These are phyloP conservation scores for Stemphylium beticola DNA, from an alignment of 2,329 filamentous ascomycete species.

Conservation along the genomic window DNA sequence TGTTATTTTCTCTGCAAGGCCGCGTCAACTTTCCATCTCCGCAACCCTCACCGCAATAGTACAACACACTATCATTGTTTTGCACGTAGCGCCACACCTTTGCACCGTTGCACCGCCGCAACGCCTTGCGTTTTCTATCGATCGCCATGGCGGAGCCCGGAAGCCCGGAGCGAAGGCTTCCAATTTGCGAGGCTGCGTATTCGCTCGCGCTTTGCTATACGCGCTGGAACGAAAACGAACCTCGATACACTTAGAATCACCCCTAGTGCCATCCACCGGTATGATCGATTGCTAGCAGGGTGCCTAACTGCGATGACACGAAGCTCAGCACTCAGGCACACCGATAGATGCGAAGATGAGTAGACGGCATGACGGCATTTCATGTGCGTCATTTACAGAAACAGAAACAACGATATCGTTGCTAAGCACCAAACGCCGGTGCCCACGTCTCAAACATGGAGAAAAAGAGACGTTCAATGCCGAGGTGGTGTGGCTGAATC, in stretches of 20 bases:
- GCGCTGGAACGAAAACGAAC: background rate
- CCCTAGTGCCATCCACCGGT: background rate
- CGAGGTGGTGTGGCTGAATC: constrained; percentile 5
- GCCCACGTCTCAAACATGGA: constrained; percentile 3
- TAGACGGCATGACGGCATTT: constrained; percentile 2
- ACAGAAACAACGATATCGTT: background rate
- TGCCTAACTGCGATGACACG: constrained; percentile 1
- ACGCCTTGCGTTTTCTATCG: background rate
- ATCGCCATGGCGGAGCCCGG: constrained; percentile 1
- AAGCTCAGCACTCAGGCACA: background rate
- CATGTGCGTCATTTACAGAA: background rate
- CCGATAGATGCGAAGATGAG: background rate
- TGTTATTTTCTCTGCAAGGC: background rate
- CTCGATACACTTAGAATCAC: no score
- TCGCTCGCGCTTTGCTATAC: background rate
- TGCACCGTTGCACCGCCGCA: constrained; percentile 3
- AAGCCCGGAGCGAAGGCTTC: constrained; percentile 3
- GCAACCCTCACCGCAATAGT: background rate
- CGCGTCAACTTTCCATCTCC: background rate
- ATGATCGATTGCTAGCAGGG: background rate
- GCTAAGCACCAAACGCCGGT: background rate
- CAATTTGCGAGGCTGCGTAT: background rate
- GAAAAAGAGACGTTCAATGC: background rate
- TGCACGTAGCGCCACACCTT: background rate
- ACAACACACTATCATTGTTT: background rate